Percentiles rank a stretch among this genome's conserved stretches.
Conservation (phyloP, 495 filamentous ascomycete genomes). For the Aspergillus mulundensis region DNA sequence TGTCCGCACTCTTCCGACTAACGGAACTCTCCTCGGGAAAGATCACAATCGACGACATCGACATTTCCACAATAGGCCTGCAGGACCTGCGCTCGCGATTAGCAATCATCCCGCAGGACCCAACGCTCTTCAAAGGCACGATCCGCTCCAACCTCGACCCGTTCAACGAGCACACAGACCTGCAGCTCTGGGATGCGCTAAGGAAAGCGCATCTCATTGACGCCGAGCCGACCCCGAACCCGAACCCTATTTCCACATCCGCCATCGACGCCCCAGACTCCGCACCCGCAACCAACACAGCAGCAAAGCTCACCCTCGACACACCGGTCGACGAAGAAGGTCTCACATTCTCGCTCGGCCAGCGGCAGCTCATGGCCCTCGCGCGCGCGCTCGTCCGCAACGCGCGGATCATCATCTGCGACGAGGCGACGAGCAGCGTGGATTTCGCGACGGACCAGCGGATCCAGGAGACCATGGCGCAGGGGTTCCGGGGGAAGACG, state of each 20-base stretch:
- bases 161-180: conserved; percentile 81
- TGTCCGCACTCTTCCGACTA: conserved; percentile 87
- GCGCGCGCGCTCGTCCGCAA: conserved; percentile 84
- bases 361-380: conserved; percentile 92
- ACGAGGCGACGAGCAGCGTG: conserved; percentile 89
- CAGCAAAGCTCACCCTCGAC: conserved; percentile 71
- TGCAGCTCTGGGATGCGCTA: conserved; percentile 83
- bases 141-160: conserved; percentile 90
- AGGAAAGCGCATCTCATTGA: conserved; percentile 74
- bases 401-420: conserved; percentile 89
- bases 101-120: conserved; percentile 95
- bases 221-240: conserved; percentile 22
- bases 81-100: conserved; percentile 83
- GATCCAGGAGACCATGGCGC: conserved; percentile 87
- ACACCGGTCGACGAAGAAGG: conserved; percentile 87
- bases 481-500: conserved; percentile 84
- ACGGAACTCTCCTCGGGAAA: conserved; percentile 78
- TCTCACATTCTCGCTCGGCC: conserved; percentile 92
- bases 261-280: conserved; percentile 1
- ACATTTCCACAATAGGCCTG: conserved; percentile 80
- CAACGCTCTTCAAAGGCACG: conserved; percentile 89
- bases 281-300: conserved; percentile 6
- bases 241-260: background rate
- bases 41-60: conserved; percentile 86
- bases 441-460: conserved; percentile 96